A percentile compares a stretch with the other conserved stretches of the same genome.
Evolutionary conservation across 2,329 filamentous ascomycete species (phyloP).

Genomic region (Colletotrichum cereale): DNA sequence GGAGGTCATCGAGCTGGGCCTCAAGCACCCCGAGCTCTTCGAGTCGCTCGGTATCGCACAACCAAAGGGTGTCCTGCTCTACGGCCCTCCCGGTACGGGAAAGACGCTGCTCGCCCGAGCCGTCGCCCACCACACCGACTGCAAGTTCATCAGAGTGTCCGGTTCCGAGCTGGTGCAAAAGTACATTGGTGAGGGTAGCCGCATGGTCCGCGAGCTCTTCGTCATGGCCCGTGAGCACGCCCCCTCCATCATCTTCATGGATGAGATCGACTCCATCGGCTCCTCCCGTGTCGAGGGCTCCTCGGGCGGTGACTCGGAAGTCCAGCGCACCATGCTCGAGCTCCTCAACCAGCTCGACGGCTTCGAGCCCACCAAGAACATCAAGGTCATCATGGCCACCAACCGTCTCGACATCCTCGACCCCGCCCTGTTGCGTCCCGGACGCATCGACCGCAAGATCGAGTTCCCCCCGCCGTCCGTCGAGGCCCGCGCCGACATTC

Average conservation of each 20-base stretch:
- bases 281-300: constrained; percentile 97
- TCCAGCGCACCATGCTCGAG: constrained; percentile 98
- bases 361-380: constrained; percentile 99
- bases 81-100: constrained; percentile 95
- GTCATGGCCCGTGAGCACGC: constrained; percentile 99
- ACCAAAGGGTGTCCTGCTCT: constrained; percentile 96
- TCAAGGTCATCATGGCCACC: constrained; percentile 99
- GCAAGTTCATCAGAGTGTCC: constrained; percentile 98
- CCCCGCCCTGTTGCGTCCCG: constrained; percentile 93
- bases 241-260: constrained; percentile 99
- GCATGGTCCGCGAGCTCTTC: constrained; percentile 99
- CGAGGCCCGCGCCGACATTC: constrained; percentile 95
- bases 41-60: constrained; percentile 99
- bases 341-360: constrained; percentile 98
- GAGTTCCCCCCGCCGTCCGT: constrained; percentile 98
- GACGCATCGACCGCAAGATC: constrained; percentile 98
- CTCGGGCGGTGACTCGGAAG: constrained; percentile 95
- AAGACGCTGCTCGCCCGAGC: constrained; percentile 96
- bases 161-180: constrained; percentile 98
- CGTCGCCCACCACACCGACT: constrained; percentile 97
- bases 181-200: constrained; percentile 97
- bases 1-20: constrained; percentile 97
- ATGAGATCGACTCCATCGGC: constrained; percentile 99
- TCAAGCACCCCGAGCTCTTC: constrained; percentile 98
- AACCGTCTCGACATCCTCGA: constrained; percentile 98